These are phyloP conservation scores for Tetrapyrgos nigripes DNA, from an alignment of 1,284 basidiomycete species.

Conservation along the genomic window DNA sequence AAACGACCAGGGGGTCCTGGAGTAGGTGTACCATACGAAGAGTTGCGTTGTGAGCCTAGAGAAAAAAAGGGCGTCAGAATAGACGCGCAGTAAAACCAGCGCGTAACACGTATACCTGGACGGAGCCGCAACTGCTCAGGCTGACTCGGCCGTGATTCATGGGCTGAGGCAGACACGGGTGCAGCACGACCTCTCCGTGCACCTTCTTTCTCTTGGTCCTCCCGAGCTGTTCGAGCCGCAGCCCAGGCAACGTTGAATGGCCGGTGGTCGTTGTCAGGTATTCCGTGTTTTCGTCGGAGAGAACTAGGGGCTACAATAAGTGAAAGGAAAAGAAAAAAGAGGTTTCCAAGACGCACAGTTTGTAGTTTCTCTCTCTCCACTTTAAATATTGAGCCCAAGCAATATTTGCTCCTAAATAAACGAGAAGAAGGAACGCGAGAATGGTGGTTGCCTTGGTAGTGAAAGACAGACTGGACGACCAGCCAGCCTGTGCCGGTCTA, in stretches of 20 bases:
- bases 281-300: constrained; percentile 76
- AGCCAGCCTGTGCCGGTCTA: constrained; percentile 34
- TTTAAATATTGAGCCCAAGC: constrained; percentile 50
- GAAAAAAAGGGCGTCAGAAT: neutral
- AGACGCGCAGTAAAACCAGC: too few relatives aligned
- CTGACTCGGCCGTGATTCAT: constrained; percentile 34
- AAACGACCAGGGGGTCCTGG: constrained; percentile 7
- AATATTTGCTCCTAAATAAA: constrained; percentile 45
- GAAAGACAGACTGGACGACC: constrained; percentile 42
- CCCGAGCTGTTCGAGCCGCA: constrained; percentile 60
- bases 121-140: constrained; percentile 44
- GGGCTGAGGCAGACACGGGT: constrained; percentile 29
- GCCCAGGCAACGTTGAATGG: constrained; percentile 87
- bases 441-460: constrained; percentile 41
- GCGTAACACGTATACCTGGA: constrained; percentile 34
- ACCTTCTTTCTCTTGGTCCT: constrained; percentile 49
- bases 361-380: constrained; percentile 64
- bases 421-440: constrained; percentile 37
- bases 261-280: constrained; percentile 78
- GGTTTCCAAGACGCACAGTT: constrained; percentile 53
- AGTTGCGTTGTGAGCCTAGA: constrained; percentile 9
- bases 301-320: constrained; percentile 33
- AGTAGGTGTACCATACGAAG: constrained; percentile 8
- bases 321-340: neutral
- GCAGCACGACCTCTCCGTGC: constrained; percentile 38